Conservation (phyloP, 495 filamentous ascomycete species). For the Diplogelasinospora grovesii region DNA sequence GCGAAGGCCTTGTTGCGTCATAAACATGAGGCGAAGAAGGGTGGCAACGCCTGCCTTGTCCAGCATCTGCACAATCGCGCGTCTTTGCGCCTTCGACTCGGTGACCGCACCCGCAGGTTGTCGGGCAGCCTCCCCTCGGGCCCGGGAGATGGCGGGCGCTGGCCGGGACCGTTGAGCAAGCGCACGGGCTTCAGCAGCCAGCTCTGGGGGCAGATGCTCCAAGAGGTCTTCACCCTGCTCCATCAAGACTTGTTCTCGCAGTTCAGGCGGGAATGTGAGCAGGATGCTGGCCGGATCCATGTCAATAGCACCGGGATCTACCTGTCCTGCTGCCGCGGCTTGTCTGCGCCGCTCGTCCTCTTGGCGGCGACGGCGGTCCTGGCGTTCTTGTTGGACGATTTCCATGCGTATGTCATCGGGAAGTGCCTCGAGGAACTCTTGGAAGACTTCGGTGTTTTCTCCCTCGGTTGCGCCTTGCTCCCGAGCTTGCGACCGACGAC, state of each 20-base stretch:
- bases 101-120: constrained; percentile 24
- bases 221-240: constrained; percentile 89
- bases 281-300: constrained; percentile 93
- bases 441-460: constrained; percentile 82
- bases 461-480: constrained; percentile 59
- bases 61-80: constrained; percentile 86
- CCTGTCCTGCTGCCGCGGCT: constrained; percentile 45
- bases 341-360: constrained; percentile 62
- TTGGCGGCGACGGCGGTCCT: constrained; percentile 83
- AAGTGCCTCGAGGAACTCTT: constrained; percentile 90
- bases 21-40: constrained; percentile 91
- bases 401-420: constrained; percentile 86
- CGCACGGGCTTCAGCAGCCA: constrained; percentile 78
- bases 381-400: constrained; percentile 79
- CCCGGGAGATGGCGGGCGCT: constrained; percentile 14
- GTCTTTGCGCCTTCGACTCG: constrained; percentile 61
- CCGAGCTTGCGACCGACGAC: constrained; percentile 72
- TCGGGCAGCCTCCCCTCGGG: constrained; percentile 20
- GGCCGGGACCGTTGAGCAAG: constrained; percentile 26
- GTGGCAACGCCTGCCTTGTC: constrained; percentile 95
- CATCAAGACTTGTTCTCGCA: constrained; percentile 79
- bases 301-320: constrained; percentile 59
- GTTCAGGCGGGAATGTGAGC: constrained; percentile 76
- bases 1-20: constrained; percentile 74
- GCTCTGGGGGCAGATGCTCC: constrained; percentile 74